Percentiles rank a stretch among this genome's conserved stretches.
Evolutionary conservation across 495 filamentous ascomycete species (phyloP).

Genomic region (Trichocladium antarcticum): DNA sequence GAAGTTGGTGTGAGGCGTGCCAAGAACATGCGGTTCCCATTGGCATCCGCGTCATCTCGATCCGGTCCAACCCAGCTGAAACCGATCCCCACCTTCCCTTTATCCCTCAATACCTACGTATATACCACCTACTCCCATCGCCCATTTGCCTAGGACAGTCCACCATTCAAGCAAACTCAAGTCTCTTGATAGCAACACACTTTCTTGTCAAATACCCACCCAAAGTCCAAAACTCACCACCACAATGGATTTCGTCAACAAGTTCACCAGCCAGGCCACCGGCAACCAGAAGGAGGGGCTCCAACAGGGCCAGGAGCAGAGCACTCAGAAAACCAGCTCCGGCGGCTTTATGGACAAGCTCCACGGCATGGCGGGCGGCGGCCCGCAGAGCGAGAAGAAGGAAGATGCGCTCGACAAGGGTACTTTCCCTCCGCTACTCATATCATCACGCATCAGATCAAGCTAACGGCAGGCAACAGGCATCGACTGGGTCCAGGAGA

Average conservation of each 20-base stretch:
- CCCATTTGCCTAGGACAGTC: too few relatives aligned
- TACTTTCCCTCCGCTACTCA: slow-evolving; percentile 14
- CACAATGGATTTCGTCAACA: slow-evolving; percentile 36
- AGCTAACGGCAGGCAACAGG: slow-evolving; percentile 28
- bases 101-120: slow-evolving; percentile 3
- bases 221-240: not conserved
- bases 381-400: slow-evolving; percentile 55
- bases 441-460: not conserved
- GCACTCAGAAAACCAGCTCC: slow-evolving; percentile 10
- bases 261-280: slow-evolving; percentile 19
- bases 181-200: not conserved
- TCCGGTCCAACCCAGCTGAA: slow-evolving; percentile 18
- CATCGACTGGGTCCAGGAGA: slow-evolving; percentile 57
- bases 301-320: slow-evolving; percentile 4
- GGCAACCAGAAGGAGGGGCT: not conserved
- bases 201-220: not conserved
- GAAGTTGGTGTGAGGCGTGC: not conserved
- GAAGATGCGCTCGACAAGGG: slow-evolving; percentile 59
- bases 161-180: too few relatives aligned
- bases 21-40: slow-evolving; percentile 9
- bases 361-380: slow-evolving; percentile 52
- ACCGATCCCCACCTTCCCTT: not conserved
- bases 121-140: not conserved
- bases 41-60: slow-evolving; percentile 6
- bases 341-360: slow-evolving; percentile 44